Base-by-base conservation (phyloP, 805 yeast genomes). In the Wickerhamomyces sydowiorum region DNA sequence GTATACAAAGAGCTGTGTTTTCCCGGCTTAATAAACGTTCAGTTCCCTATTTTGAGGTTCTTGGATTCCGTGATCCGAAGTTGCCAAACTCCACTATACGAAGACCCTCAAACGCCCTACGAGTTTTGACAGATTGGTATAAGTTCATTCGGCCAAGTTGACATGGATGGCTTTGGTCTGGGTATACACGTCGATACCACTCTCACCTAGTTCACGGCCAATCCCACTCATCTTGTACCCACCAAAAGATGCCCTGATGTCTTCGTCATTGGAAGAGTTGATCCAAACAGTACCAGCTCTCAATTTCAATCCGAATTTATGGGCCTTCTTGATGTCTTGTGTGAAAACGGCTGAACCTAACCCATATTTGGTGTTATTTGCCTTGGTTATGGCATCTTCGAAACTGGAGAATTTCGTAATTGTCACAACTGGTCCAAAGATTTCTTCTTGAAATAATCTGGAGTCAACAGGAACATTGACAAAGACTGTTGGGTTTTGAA, bases 361-460 rank as follows among this genome's bases (percentile, higher is more conserved):
- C 6, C 96, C 96, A 58, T 86, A 87, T 40, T 72, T 72, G 10
- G 88, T 73, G 52, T 75, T 76, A 61, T 87, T 87, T 51, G 95
- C 95, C 45, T 70, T 71, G 47, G 61, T 66, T 22, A 87, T 48
- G 5, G 78, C 95, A 49, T 86, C 90, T 38, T 77, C 82, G 49
- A 79, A 83, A 24, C 79, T 67, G 29, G 66, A 58, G 65, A 87
- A 87, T 61, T 75, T 77, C 43, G 82, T 76, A 28, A 83, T 69
- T 7, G 79, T 70, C 21, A 82, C 87, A 27, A 87, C 96, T 14
- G 96, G 96, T 17, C 96, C 96, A 61, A 87, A 87, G 44, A 87
- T 86, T 64, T 87, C 96, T 62, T 87, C 95, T 50, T 72, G 72
- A 43, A 81, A 83, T 39, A 87, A 76, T 45, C 73, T 68, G 77